phyloP scores from a whole-genome alignment of 495 filamentous ascomycete species.

The Neurospora hispaniola region DNA sequence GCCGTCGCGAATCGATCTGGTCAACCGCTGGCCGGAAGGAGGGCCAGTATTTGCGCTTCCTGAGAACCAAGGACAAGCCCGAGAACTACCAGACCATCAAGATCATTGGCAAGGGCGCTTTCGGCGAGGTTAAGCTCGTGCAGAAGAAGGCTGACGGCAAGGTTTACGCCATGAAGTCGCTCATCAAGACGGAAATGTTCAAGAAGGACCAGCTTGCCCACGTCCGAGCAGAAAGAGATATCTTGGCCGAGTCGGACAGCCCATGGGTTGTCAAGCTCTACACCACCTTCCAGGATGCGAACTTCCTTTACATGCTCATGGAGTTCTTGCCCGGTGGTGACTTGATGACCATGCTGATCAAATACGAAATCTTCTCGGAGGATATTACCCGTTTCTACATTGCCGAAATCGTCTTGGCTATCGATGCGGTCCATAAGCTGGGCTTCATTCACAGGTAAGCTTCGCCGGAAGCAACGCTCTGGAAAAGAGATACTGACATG shows the following conservation, averaged over 20 bases:
- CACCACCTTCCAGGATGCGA: constrained; percentile 92
- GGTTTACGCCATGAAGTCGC: constrained; percentile 95
- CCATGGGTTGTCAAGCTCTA: constrained; percentile 98
- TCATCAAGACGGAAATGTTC: constrained; percentile 99
- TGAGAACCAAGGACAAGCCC: constrained; percentile 83
- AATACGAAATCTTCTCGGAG: constrained; percentile 98
- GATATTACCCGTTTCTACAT: constrained; percentile 99
- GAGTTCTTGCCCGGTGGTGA: constrained; percentile 97
- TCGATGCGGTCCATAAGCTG: constrained; percentile 94
- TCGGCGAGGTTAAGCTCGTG: constrained; percentile 95
- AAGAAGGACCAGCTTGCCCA: constrained; percentile 99
- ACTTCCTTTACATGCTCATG: constrained; percentile 98
- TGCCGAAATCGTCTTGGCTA: constrained; percentile 93
- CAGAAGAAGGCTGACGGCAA: constrained; percentile 93
- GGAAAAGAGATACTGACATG: background rate
- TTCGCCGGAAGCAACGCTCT: background rate
- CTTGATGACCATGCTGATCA: constrained; percentile 99
- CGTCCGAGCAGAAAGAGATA: constrained; percentile 94
- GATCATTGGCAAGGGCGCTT: constrained; percentile 97
- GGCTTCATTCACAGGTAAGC: constrained; percentile 94
- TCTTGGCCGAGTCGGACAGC: constrained; percentile 94
- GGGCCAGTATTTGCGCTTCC: constrained; percentile 83
- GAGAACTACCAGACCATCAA: constrained; percentile 92
- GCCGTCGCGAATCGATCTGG: constrained; percentile 63
- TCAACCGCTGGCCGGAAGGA: constrained; percentile 72